phyloP scores from a whole-genome alignment of 768 basidiomycete genomes.

The Leucosporidium creatinivorum region DNA sequence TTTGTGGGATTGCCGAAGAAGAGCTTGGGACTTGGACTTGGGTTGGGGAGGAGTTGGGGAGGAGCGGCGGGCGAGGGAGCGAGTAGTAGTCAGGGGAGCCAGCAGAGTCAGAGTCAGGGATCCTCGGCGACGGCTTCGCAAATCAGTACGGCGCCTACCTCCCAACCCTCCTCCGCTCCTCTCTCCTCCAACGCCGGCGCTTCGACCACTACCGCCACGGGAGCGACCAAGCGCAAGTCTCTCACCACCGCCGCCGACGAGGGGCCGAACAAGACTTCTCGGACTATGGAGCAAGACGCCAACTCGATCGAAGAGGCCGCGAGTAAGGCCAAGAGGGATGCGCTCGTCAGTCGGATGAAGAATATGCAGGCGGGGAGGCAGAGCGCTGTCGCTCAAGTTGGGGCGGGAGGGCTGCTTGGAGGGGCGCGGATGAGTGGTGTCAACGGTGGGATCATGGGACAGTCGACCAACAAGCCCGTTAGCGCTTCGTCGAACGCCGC shows the following conservation, averaged over 20 bases:
- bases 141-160: not conserved
- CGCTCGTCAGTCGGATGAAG: slow-evolving; percentile 13
- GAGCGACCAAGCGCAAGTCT: slow-evolving; percentile 30
- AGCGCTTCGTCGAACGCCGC: not conserved
- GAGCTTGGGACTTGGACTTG: slow-evolving; percentile 20
- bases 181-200: not conserved
- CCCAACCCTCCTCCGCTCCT: not conserved
- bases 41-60: slow-evolving; percentile 12
- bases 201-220: slow-evolving; percentile 2
- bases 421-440: not conserved
- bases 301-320: slow-evolving; percentile 12
- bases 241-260: slow-evolving; percentile 5
- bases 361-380: slow-evolving; percentile 16
- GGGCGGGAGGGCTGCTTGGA: not conserved
- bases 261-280: slow-evolving; percentile 16
- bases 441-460: not conserved
- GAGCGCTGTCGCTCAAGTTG: slow-evolving; percentile 9
- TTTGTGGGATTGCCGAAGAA: slow-evolving; percentile 32
- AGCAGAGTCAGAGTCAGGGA: slow-evolving; percentile 6
- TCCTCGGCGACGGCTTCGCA: slow-evolving; percentile 2
- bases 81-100: not conserved
- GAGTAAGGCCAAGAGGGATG: slow-evolving; percentile 12
- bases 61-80: not conserved
- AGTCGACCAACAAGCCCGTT: slow-evolving; percentile 4
- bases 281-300: slow-evolving; percentile 1